Conservation (phyloP, 306 rosid species). For the Dryas drummondii region DNA sequence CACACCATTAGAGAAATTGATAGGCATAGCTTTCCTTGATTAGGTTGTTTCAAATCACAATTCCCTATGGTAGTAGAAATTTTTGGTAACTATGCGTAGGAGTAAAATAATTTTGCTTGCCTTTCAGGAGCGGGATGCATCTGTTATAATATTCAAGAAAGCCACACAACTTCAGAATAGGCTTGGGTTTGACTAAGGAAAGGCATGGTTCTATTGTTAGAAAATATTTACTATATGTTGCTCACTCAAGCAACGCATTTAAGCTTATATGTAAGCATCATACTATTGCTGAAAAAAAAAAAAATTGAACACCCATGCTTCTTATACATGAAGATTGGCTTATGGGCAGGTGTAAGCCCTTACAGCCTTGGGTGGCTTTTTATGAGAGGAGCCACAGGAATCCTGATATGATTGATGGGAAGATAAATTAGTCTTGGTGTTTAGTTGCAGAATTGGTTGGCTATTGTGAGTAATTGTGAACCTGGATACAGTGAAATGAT, state of each 20-base stretch:
- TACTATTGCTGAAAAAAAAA: background rate
- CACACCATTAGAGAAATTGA: conserved; percentile 1
- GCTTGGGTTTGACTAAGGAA: background rate
- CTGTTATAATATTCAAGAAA: background rate
- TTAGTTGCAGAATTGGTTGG: background rate
- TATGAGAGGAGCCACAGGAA: background rate
- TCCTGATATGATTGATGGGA: background rate
- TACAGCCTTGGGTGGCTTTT: background rate
- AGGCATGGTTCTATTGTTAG: background rate
- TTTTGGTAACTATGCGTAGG: background rate
- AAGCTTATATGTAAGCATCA: background rate
- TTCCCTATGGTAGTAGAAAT: background rate
- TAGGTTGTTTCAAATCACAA: background rate
- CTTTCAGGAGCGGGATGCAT: background rate
- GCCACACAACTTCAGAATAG: background rate
- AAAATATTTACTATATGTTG: background rate
- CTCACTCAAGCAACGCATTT: background rate
- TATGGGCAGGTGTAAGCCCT: background rate
- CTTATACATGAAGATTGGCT: background rate
- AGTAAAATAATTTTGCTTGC: background rate
- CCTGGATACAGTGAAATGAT: background rate
- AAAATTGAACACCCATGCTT: background rate
- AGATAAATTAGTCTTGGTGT: background rate
- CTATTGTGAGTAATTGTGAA: background rate
- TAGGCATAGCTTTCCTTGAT: background rate